These are phyloP conservation scores for Dicorynia guianensis DNA, from an alignment of 306 rosid species.

Conservation along the genomic window DNA sequence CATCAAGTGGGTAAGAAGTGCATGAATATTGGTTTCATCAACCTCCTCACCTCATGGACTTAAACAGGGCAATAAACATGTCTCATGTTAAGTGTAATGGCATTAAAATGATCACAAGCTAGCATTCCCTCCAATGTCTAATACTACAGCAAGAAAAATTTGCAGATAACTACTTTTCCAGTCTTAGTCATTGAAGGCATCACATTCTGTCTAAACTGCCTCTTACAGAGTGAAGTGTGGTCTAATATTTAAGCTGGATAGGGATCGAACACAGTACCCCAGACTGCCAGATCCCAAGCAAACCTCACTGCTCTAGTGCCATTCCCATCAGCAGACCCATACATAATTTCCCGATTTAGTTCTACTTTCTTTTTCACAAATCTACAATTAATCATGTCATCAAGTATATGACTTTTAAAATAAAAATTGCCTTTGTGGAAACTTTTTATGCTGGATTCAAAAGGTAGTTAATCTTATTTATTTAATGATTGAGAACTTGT, in stretches of 20 bases:
- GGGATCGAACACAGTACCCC: slow-evolving; percentile 3
- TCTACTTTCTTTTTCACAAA: slow-evolving; percentile 33
- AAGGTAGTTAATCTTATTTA: slow-evolving; percentile 19
- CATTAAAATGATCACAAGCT: background rate
- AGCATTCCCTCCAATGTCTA: background rate
- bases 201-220: background rate
- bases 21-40: background rate
- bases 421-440: background rate
- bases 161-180: background rate
- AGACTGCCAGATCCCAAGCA: background rate
- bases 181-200: background rate
- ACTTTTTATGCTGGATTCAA: background rate
- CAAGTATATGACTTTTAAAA: slow-evolving; percentile 30
- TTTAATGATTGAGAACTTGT: slow-evolving; percentile 20
- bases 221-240: background rate
- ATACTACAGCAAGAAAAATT: background rate
- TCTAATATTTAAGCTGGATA: slow-evolving; percentile 2
- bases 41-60: background rate
- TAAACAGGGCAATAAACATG: background rate
- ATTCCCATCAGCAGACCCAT: slow-evolving; percentile 26
- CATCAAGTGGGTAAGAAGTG: background rate
- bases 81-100: background rate
- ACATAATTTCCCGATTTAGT: slow-evolving; percentile 20
- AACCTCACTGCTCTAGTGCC: background rate
- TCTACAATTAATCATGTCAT: slow-evolving; percentile 28